These are phyloP conservation scores for Stagonosporopsis cucurbitacearum DNA, from an alignment of 2,329 filamentous ascomycete genomes.

Conservation along the genomic window DNA sequence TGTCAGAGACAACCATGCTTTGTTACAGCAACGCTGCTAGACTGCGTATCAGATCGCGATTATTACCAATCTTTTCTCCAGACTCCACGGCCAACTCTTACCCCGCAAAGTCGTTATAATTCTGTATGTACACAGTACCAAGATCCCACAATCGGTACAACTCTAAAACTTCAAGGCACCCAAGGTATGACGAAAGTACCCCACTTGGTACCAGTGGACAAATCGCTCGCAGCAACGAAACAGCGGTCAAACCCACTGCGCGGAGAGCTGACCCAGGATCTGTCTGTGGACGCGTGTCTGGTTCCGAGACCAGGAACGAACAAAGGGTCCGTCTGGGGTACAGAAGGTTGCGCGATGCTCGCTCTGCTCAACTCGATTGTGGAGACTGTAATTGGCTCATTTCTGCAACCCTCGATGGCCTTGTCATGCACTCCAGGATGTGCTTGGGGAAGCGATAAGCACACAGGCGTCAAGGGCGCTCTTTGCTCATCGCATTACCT, in stretches of 20 bases:
- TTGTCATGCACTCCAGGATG: slow-evolving; percentile 13
- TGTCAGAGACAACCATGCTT: neutral
- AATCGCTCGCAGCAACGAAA: neutral
- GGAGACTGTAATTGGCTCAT: slow-evolving; percentile 9
- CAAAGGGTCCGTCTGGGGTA: slow-evolving; percentile 16
- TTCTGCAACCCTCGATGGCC: neutral
- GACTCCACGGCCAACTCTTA: neutral
- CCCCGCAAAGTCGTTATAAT: slow-evolving; percentile 1
- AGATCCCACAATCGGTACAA: neutral
- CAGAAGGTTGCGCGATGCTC: slow-evolving; percentile 2
- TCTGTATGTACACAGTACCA: too few relatives aligned
- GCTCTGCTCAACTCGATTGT: neutral
- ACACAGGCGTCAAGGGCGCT: slow-evolving; percentile 7
- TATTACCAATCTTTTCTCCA: slow-evolving; percentile 1
- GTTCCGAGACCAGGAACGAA: neutral
- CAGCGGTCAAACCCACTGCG: neutral
- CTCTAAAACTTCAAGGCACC: neutral
- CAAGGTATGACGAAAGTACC: neutral
- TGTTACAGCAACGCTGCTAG: neutral
- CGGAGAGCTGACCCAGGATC: neutral
- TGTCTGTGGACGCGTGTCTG: neutral
- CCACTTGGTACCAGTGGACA: neutral
- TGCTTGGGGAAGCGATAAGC: slow-evolving; percentile 10
- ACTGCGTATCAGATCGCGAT: neutral
- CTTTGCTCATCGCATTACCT: slow-evolving; percentile 14